A percentile compares a stretch with the other conserved stretches of the same genome.
Evolutionary conservation across 2,329 filamentous ascomycete genomes (phyloP).

Genomic region (Didymella pomorum): DNA sequence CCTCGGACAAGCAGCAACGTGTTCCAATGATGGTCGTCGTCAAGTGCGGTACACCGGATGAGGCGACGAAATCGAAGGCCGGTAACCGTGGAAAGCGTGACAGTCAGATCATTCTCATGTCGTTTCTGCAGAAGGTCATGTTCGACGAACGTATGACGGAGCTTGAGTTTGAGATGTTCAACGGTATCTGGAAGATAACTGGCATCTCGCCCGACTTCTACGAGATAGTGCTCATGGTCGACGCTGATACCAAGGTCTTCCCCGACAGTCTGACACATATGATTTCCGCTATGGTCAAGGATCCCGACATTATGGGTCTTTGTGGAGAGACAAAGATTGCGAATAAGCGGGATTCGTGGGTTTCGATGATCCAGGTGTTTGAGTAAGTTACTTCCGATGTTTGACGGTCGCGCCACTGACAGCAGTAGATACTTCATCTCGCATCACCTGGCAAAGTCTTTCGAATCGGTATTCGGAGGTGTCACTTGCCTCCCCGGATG

Average conservation of each 20-base stretch:
- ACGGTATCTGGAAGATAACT: slow-evolving; percentile 97
- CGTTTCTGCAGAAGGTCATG: slow-evolving; percentile 99
- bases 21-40: slow-evolving; percentile 97
- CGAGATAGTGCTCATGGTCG: slow-evolving; percentile 97
- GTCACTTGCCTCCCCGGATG: slow-evolving; percentile 97
- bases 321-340: slow-evolving; percentile 99
- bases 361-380: slow-evolving; percentile 98
- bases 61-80: slow-evolving; percentile 81
- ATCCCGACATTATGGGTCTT: slow-evolving; percentile 98
- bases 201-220: slow-evolving; percentile 98
- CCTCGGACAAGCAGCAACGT: slow-evolving; percentile 87
- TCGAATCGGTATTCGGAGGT: slow-evolving; percentile 98
- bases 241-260: slow-evolving; percentile 99
- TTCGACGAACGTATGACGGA: slow-evolving; percentile 99
- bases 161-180: slow-evolving; percentile 99
- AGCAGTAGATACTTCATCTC: slow-evolving; percentile 84
- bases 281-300: slow-evolving; percentile 98
- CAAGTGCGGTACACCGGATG: slow-evolving; percentile 93
- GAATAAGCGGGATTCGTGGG: slow-evolving; percentile 95
- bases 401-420: slow-evolving; percentile 39
- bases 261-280: slow-evolving; percentile 98
- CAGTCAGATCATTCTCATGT: slow-evolving; percentile 99
- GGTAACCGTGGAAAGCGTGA: slow-evolving; percentile 98
- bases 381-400: slow-evolving; percentile 63
- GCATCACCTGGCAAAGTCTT: slow-evolving; percentile 94